Evolutionary conservation across 1,139 yeast species (phyloP).

Genomic region (Candida sp.): DNA sequence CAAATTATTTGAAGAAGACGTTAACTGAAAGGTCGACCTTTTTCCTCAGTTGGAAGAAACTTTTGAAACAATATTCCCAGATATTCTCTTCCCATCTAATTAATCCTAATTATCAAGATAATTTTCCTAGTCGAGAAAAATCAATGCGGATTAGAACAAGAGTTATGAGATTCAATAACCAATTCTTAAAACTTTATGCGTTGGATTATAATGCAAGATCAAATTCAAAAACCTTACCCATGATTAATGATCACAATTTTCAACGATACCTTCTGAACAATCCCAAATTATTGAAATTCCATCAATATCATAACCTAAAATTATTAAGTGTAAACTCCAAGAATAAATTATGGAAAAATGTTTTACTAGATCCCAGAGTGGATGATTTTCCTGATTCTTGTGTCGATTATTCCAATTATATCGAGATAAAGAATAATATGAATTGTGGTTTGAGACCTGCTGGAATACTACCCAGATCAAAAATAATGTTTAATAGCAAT

Average conservation of each 20-base stretch:
- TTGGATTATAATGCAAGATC: constrained; percentile 37
- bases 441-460: constrained; percentile 25
- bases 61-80: not conserved
- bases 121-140: constrained; percentile 1
- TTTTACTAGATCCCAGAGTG: constrained; percentile 44
- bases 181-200: constrained; percentile 45
- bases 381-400: constrained; percentile 32
- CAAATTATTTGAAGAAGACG: not conserved
- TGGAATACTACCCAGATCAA: constrained; percentile 25
- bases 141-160: constrained; percentile 20
- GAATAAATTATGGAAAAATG: constrained; percentile 48
- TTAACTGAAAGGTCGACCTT: not conserved
- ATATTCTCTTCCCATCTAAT: constrained; percentile 5
- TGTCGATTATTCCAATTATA: not conserved
- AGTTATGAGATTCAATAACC: constrained; percentile 45
- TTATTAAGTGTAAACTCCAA: constrained; percentile 34
- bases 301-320: constrained; percentile 21
- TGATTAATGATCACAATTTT: constrained; percentile 1
- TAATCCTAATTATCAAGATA: constrained; percentile 6
- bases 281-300: constrained; percentile 24
- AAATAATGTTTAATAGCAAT: constrained; percentile 23
- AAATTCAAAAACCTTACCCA: constrained; percentile 9
- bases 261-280: constrained; percentile 1
- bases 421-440: not conserved
- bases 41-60: not conserved